phyloP scores from a whole-genome alignment of 2,329 filamentous ascomycete genomes.

The Thelonectria olida region DNA sequence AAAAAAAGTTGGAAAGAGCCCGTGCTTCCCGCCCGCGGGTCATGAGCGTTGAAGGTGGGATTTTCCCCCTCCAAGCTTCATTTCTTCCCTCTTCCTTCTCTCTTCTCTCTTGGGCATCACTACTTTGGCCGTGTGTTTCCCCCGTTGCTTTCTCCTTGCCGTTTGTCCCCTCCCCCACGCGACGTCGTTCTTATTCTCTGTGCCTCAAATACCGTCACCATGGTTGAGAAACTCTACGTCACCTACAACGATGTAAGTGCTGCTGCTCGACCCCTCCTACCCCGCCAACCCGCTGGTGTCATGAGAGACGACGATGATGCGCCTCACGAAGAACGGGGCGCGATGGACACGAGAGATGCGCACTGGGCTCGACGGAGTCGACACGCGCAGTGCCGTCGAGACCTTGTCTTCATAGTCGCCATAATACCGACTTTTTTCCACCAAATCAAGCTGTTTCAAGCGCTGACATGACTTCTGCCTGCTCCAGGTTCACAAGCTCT shows the following conservation, averaged over 20 bases:
- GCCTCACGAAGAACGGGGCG: slow-evolving; percentile 14
- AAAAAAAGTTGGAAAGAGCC: slow-evolving; percentile 35
- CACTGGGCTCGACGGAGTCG: background rate
- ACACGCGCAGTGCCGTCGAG: background rate
- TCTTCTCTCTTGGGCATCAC: slow-evolving; percentile 30
- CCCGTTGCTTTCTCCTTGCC: slow-evolving; percentile 9
- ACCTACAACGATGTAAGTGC: slow-evolving; percentile 87
- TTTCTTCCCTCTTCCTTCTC: slow-evolving; percentile 25
- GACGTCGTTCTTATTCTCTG: slow-evolving; percentile 21
- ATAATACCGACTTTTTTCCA: background rate
- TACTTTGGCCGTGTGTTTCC: slow-evolving; percentile 22
- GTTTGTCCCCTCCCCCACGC: background rate
- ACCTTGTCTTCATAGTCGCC: background rate
- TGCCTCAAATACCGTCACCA: slow-evolving; percentile 54
- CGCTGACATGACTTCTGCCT: slow-evolving; percentile 31
- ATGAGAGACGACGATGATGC: slow-evolving; percentile 24
- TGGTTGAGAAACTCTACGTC: slow-evolving; percentile 88
- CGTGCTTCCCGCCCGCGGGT: slow-evolving; percentile 23
- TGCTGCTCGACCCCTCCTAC: slow-evolving; percentile 27
- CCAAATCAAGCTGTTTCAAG: background rate
- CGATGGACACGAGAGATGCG: slow-evolving; percentile 2
- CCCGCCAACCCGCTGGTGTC: slow-evolving; percentile 41
- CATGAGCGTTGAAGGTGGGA: slow-evolving; percentile 20
- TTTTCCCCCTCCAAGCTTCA: slow-evolving; percentile 11
- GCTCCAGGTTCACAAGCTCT: slow-evolving; percentile 91